These are phyloP conservation scores for Naumovozyma baii DNA, from an alignment of 805 yeast genomes.

Conservation along the genomic window DNA sequence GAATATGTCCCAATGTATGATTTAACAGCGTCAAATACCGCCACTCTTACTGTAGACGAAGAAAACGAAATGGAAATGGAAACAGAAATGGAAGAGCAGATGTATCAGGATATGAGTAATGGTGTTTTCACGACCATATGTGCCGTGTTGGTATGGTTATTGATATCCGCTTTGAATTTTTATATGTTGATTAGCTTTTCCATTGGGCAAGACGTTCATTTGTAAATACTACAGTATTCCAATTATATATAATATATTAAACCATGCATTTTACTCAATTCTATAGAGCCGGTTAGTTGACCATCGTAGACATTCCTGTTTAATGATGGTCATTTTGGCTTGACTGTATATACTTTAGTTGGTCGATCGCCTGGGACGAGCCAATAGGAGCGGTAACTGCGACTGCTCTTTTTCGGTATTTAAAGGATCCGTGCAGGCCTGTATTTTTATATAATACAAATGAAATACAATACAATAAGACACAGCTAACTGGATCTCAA, in stretches of 20 bases:
- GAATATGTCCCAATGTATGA: constrained; percentile 2
- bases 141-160: constrained; percentile 56
- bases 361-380: constrained; percentile 1
- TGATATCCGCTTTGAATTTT: constrained; percentile 58
- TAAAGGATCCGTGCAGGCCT: not conserved
- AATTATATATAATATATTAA: no score
- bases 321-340: no score
- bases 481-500: no score
- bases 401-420: not conserved
- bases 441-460: not conserved
- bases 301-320: no score
- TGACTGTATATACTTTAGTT: no score
- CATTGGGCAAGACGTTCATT: constrained; percentile 34
- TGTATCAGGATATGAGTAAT: constrained; percentile 35
- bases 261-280: no score
- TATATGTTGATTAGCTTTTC: constrained; percentile 46
- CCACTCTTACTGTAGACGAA: no score
- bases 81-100: not conserved
- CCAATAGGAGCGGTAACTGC: constrained; percentile 1
- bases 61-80: not conserved
- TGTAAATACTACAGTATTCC: constrained; percentile 17
- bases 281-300: no score
- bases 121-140: constrained; percentile 38
- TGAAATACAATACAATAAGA: not conserved
- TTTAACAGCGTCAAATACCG: not conserved